Evolutionary conservation across 2,329 filamentous ascomycete genomes (phyloP).

Genomic region (Aspergillus terreus): DNA sequence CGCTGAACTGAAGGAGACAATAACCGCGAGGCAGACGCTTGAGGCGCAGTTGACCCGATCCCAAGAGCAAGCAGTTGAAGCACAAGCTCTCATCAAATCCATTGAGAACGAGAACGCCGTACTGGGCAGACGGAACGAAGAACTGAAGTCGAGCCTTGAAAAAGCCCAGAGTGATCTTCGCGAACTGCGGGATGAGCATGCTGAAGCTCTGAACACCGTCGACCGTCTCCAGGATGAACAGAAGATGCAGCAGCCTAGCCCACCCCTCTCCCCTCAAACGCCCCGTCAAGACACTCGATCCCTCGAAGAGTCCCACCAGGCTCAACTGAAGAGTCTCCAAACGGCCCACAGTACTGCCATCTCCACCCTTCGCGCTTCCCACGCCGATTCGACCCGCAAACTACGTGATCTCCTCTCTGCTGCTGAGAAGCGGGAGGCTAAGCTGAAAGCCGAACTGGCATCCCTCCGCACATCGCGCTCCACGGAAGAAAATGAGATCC

Average conservation of each 20-base stretch:
- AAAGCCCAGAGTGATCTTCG: conserved; percentile 29
- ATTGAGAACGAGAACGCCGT: conserved; percentile 39
- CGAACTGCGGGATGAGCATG: conserved; percentile 28
- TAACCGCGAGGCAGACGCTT: conserved; percentile 25
- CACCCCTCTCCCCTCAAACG: conserved; percentile 26
- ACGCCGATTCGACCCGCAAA: conserved; percentile 34
- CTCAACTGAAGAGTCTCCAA: conserved; percentile 34
- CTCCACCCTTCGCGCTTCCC: conserved; percentile 34
- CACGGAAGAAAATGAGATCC: conserved; percentile 23
- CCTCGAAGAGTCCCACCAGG: conserved; percentile 31
- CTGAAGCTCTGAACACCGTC: conserved; percentile 28
- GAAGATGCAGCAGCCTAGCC: conserved; percentile 26
- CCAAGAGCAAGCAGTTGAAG: conserved; percentile 34
- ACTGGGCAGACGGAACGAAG: conserved; percentile 31
- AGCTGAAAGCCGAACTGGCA: conserved; percentile 30
- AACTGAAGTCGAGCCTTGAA: conserved; percentile 30
- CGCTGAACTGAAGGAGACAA: conserved; percentile 27
- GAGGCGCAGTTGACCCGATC: conserved; percentile 34
- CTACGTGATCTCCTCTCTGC: conserved; percentile 31
- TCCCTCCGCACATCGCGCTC: conserved; percentile 21
- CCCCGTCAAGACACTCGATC: conserved; percentile 15
- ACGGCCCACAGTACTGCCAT: conserved; percentile 35
- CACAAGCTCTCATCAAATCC: conserved; percentile 33
- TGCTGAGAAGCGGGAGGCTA: conserved; percentile 33
- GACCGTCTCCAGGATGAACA: conserved; percentile 27